phyloP scores from a whole-genome alignment of 352 stramenopile species.

The Hyaloperonospora arabidopsidis region DNA sequence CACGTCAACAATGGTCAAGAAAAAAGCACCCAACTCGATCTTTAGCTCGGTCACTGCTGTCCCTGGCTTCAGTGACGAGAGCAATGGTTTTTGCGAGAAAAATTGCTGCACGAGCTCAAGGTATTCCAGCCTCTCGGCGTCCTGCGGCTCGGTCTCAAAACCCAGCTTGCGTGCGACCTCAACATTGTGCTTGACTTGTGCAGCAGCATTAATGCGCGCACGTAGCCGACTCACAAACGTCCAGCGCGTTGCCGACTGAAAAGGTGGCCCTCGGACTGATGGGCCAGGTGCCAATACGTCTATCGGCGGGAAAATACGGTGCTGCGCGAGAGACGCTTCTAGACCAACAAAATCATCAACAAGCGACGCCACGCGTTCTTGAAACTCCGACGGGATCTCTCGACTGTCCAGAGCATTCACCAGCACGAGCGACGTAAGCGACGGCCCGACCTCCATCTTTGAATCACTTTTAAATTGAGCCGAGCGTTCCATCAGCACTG shows the following conservation, averaged over 20 bases:
- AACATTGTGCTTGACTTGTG: conserved; percentile 51
- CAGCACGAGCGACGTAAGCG: conserved; percentile 61
- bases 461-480: conserved; percentile 44
- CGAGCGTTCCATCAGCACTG: conserved; percentile 73
- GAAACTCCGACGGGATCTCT: conserved; percentile 46
- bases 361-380: conserved; percentile 59
- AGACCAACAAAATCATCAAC: conserved; percentile 62
- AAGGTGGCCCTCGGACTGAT: conserved; percentile 64
- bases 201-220: conserved; percentile 52
- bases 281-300: conserved; percentile 52
- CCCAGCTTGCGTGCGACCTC: conserved; percentile 50
- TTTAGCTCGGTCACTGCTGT: conserved; percentile 23
- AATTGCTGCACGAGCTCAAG: conserved; percentile 66
- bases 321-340: conserved; percentile 36
- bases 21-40: conserved; percentile 50
- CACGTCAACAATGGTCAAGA: conserved; percentile 46
- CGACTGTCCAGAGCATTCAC: conserved; percentile 51
- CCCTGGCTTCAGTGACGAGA: conserved; percentile 14
- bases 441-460: conserved; percentile 28
- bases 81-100: conserved; percentile 44
- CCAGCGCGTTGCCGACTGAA: conserved; percentile 71
- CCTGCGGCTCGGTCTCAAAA: conserved; percentile 69
- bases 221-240: conserved; percentile 52
- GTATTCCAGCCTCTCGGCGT: conserved; percentile 62
- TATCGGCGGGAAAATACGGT: conserved; percentile 63